Conservation (phyloP, 2,329 filamentous ascomycete genomes). For the Penicillium sp. region DNA sequence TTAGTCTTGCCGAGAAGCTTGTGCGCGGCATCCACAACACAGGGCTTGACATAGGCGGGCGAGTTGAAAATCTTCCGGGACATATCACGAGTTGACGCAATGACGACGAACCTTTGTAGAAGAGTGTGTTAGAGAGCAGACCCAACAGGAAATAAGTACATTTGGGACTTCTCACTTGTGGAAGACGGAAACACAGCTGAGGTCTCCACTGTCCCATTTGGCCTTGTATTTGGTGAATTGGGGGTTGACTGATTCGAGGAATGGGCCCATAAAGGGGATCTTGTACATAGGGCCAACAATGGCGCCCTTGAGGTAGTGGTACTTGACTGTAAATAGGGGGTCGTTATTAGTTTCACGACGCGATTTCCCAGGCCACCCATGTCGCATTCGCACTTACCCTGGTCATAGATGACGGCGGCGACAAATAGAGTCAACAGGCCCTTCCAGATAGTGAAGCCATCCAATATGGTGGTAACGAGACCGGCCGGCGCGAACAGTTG, state of each 20-base stretch:
- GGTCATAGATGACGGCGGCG: slow-evolving; percentile 78
- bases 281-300: slow-evolving; percentile 76
- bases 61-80: slow-evolving; percentile 97
- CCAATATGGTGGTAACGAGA: slow-evolving; percentile 56
- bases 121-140: slow-evolving; percentile 8
- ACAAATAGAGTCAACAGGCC: slow-evolving; percentile 69
- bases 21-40: slow-evolving; percentile 88
- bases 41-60: slow-evolving; percentile 87
- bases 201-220: slow-evolving; percentile 86
- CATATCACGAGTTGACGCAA: slow-evolving; percentile 92
- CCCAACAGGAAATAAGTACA: not conserved
- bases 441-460: slow-evolving; percentile 63
- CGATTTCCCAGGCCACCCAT: slow-evolving; percentile 3
- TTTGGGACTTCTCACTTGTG: slow-evolving; percentile 71
- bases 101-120: slow-evolving; percentile 81
- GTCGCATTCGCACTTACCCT: slow-evolving; percentile 62
- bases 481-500: slow-evolving; percentile 50
- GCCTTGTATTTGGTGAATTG: slow-evolving; percentile 87
- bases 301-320: slow-evolving; percentile 70
- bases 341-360: slow-evolving; percentile 14
- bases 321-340: slow-evolving; percentile 59
- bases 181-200: slow-evolving; percentile 98
- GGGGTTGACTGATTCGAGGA: slow-evolving; percentile 86
- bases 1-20: slow-evolving; percentile 90
- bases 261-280: slow-evolving; percentile 89